Evolutionary conservation across 257 asterid genomes (phyloP).

Genomic region (Capsicum chinense): DNA sequence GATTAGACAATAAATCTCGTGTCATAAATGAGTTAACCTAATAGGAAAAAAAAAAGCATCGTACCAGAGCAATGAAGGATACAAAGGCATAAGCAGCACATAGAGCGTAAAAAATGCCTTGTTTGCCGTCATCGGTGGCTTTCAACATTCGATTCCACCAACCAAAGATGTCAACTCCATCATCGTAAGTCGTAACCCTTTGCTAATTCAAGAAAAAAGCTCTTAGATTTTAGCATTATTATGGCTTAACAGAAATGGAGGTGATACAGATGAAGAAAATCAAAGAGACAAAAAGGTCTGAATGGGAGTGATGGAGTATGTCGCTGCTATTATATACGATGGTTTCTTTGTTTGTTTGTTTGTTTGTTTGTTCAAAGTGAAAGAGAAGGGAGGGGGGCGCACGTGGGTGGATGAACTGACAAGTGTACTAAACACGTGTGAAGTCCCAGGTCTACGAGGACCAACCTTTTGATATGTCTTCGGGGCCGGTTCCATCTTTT

Average conservation of each 20-base stretch:
- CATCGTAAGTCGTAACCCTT: neutral
- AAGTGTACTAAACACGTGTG: constrained; percentile 6
- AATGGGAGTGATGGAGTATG: no score
- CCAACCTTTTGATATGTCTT: no score
- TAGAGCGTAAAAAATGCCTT: constrained; percentile 39
- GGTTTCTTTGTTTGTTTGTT: no score
- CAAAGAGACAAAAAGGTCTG: neutral
- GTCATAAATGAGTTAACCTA: neutral
- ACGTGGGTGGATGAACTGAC: constrained; percentile 29
- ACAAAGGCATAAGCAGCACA: constrained; percentile 41
- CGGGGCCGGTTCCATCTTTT: no score
- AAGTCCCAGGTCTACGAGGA: no score
- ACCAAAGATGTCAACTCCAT: constrained; percentile 17
- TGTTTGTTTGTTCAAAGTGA: neutral
- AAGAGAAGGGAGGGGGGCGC: neutral
- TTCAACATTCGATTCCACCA: constrained; percentile 33
- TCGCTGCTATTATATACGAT: no score
- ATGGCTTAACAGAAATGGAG: neutral
- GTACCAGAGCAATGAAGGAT: constrained; percentile 44
- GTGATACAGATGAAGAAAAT: neutral
- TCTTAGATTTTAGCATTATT: constrained; percentile 19
- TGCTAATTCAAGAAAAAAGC: constrained; percentile 8
- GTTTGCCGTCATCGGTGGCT: constrained; percentile 29
- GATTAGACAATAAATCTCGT: neutral
- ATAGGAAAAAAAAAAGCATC: neutral